These are phyloP conservation scores for Suillus plorans DNA, from an alignment of 768 basidiomycete species.

Conservation along the genomic window DNA sequence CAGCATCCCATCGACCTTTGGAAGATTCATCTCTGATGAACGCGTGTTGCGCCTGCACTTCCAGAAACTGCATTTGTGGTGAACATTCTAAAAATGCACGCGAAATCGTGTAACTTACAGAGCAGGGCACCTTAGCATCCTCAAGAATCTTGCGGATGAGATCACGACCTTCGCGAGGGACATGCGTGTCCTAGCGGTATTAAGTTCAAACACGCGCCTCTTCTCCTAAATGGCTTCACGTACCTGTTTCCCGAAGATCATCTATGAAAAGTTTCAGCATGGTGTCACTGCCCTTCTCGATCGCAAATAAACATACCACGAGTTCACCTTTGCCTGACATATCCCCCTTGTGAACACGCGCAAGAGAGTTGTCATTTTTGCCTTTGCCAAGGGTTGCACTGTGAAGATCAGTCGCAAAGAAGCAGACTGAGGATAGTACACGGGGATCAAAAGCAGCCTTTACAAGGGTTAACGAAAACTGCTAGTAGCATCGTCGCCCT, in stretches of 20 bases:
- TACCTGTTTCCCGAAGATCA: slow-evolving; percentile 96
- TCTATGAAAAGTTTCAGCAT: slow-evolving; percentile 38
- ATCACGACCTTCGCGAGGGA: slow-evolving; percentile 83
- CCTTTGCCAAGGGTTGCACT: slow-evolving; percentile 83
- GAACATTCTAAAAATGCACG: slow-evolving; percentile 5
- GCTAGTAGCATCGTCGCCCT: not conserved
- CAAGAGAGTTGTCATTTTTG: slow-evolving; percentile 79
- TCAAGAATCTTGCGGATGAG: slow-evolving; percentile 82
- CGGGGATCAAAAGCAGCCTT: slow-evolving; percentile 89
- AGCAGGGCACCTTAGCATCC: slow-evolving; percentile 68
- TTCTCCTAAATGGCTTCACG: slow-evolving; percentile 8
- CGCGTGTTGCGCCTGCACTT: slow-evolving; percentile 96
- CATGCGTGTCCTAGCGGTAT: slow-evolving; percentile 79
- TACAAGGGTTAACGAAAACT: slow-evolving; percentile 2
- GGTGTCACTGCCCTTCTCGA: not conserved
- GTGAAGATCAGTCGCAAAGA: slow-evolving; percentile 95
- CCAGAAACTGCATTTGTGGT: slow-evolving; percentile 64
- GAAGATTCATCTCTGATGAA: slow-evolving; percentile 91
- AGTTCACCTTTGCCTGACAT: slow-evolving; percentile 80
- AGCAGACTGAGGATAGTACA: slow-evolving; percentile 83
- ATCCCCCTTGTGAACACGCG: slow-evolving; percentile 71
- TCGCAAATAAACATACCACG: slow-evolving; percentile 50
- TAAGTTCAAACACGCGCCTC: not conserved
- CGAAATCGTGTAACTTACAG: slow-evolving; percentile 48
- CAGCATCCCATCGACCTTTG: slow-evolving; percentile 96